phyloP scores from a whole-genome alignment of 1,284 basidiomycete genomes.

The Cutaneotrichosporon sp. region DNA sequence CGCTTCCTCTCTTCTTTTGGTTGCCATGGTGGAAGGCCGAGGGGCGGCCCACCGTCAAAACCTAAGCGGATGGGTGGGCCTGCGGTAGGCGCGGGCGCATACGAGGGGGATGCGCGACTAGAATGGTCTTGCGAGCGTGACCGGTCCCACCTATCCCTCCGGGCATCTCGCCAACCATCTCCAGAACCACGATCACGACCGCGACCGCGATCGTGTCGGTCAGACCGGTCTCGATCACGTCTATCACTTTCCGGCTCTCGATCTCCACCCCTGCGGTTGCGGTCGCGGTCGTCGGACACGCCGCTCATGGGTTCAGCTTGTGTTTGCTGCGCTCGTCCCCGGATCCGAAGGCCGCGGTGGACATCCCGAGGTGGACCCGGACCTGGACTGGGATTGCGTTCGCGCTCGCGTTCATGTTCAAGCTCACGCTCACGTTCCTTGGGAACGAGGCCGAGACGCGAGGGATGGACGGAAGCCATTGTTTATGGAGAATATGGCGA shows the following conservation, averaged over 20 bases:
- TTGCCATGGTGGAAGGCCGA: conserved; percentile 11
- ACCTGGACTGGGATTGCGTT: not conserved
- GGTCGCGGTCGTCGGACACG: not conserved
- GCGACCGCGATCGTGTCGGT: too few relatives aligned
- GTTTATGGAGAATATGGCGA: not conserved
- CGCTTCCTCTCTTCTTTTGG: not conserved
- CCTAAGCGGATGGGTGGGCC: conserved; percentile 12
- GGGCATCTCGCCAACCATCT: too few relatives aligned
- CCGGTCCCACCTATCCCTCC: not conserved
- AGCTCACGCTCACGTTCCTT: not conserved
- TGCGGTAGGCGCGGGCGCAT: not conserved
- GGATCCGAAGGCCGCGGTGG: not conserved
- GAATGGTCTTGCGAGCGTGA: not conserved
- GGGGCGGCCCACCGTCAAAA: conserved; percentile 11
- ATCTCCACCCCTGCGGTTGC: too few relatives aligned
- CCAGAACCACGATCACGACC: too few relatives aligned
- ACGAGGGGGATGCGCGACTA: not conserved
- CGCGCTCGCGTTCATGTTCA: too few relatives aligned
- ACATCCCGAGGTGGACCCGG: not conserved
- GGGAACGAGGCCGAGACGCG: conserved; percentile 7
- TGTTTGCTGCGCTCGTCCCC: not conserved
- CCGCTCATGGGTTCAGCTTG: conserved; percentile 1
- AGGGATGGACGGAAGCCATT: conserved; percentile 14
- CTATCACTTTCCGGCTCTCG: not conserved
- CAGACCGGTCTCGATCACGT: too few relatives aligned